Percentiles rank a stretch among this genome's conserved stretches.
Conservation (phyloP, 345 rosid species). For the Arabidopsis arenosa region DNA sequence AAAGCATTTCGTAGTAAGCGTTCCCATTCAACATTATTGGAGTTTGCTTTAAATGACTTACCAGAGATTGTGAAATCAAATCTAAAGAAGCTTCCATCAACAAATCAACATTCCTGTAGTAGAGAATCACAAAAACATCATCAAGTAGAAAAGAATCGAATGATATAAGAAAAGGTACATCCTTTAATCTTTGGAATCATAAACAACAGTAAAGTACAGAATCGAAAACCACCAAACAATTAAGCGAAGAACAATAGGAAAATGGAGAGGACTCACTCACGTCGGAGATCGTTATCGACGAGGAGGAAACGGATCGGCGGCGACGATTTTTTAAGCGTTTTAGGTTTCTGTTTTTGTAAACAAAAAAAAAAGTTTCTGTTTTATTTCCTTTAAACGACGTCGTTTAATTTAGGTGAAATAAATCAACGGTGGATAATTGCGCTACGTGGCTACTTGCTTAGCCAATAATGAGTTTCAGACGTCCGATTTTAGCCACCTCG, state of each 20-base stretch:
- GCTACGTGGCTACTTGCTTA: slow-evolving; percentile 35
- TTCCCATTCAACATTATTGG: background rate
- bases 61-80: slow-evolving; percentile 2
- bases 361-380: background rate
- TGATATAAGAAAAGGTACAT: background rate
- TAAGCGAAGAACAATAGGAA: background rate
- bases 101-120: background rate
- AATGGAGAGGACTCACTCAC: slow-evolving; percentile 35
- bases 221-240: background rate
- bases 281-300: background rate
- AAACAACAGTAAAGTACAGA: background rate
- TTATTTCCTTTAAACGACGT: background rate
- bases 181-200: background rate
- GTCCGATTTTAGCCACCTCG: slow-evolving; percentile 38
- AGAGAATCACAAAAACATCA: background rate
- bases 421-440: slow-evolving; percentile 36
- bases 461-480: slow-evolving; percentile 35
- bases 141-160: slow-evolving; percentile 5
- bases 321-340: too few species aligned
- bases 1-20: background rate
- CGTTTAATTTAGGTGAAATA: background rate
- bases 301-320: too few species aligned
- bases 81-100: slow-evolving; percentile 1
- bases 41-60: background rate
- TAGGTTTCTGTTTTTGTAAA: background rate